phyloP scores from a whole-genome alignment of 306 rosid genomes.

The Ceratonia siliqua region DNA sequence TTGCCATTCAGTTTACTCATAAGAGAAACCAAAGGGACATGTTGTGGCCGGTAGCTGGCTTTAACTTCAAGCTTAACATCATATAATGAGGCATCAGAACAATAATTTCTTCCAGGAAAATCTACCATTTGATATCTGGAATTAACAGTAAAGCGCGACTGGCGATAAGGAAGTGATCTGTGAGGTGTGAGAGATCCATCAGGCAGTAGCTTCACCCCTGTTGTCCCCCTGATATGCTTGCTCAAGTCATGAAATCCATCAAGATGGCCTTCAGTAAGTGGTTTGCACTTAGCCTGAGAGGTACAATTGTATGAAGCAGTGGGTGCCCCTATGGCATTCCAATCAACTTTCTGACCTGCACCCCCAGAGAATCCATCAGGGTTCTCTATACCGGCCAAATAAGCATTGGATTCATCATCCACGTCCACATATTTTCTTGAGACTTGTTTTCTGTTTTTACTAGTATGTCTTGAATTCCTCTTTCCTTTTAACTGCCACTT shows the following conservation, averaged over 20 bases:
- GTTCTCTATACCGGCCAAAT: constrained; percentile 39
- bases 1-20: constrained; percentile 73
- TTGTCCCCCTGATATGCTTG: constrained; percentile 35
- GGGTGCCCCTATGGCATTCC: constrained; percentile 34
- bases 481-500: constrained; percentile 83
- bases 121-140: constrained; percentile 59
- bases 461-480: constrained; percentile 65
- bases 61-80: constrained; percentile 66
- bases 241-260: constrained; percentile 39
- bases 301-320: constrained; percentile 35
- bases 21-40: constrained; percentile 75
- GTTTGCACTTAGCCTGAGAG: constrained; percentile 40
- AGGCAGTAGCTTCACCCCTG: constrained; percentile 43
- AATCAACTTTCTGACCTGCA: constrained; percentile 45
- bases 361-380: constrained; percentile 37
- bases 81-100: constrained; percentile 52
- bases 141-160: constrained; percentile 57
- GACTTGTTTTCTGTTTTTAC: constrained; percentile 53
- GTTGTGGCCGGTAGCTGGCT: constrained; percentile 62
- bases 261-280: constrained; percentile 41
- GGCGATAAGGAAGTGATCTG: constrained; percentile 64
- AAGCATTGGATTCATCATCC: constrained; percentile 48
- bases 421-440: constrained; percentile 47
- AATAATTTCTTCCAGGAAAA: constrained; percentile 39
- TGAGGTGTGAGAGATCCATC: constrained; percentile 48